Evolutionary conservation across 805 yeast species (phyloP).

Genomic region (Ogataea methylovora): DNA sequence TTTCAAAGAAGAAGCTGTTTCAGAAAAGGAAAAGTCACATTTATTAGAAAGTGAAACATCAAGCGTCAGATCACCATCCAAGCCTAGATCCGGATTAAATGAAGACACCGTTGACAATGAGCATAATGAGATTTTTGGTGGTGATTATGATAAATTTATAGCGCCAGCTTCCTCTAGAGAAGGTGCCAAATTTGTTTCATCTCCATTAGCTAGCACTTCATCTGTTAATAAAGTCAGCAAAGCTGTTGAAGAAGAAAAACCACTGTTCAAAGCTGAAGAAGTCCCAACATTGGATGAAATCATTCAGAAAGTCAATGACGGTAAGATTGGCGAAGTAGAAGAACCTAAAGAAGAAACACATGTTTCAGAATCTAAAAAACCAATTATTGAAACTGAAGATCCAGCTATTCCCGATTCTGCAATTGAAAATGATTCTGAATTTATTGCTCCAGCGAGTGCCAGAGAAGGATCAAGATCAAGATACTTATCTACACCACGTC

Average conservation of each 20-base stretch:
- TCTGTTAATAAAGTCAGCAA: background rate
- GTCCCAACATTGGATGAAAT: conserved; percentile 23
- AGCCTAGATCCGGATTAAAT: background rate
- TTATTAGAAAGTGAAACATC: background rate
- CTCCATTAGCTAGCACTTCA: background rate
- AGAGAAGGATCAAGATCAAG: conserved; percentile 34
- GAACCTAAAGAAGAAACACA: conserved; percentile 4
- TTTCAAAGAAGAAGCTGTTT: conserved; percentile 40
- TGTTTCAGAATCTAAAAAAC: conserved; percentile 8
- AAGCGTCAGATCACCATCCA: background rate
- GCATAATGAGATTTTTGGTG: conserved; percentile 19
- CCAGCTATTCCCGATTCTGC: conserved; percentile 27
- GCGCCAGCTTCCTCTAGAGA: conserved; percentile 25
- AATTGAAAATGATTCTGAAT: conserved; percentile 29
- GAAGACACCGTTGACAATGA: background rate
- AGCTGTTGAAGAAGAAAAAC: conserved; percentile 3
- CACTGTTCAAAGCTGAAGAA: conserved; percentile 16
- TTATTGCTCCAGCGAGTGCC: conserved; percentile 38
- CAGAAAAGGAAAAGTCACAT: conserved; percentile 12
- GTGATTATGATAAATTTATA: conserved; percentile 23
- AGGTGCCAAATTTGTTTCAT: conserved; percentile 7
- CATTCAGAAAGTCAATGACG: conserved; percentile 24
- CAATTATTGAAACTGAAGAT: conserved; percentile 5
- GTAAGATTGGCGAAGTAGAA: conserved; percentile 12
- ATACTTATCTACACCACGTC: conserved; percentile 7